Evolutionary conservation across 108 stramenopile genomes (phyloP), one percentile per base, ranked within the genome.

Genomic region (Skeletonema tropicum): DNA sequence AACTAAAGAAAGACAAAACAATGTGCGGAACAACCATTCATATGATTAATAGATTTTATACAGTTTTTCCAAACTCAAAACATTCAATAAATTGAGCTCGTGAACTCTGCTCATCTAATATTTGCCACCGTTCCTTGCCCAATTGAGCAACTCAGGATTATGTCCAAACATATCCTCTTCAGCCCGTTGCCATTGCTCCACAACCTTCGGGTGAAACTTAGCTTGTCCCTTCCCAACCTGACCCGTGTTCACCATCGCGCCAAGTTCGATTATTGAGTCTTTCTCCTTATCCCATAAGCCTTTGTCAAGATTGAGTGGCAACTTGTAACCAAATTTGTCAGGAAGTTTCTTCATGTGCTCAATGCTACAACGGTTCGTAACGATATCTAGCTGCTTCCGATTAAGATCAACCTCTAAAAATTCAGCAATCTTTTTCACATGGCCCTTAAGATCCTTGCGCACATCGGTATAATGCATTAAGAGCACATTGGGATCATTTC

Each of bases 401-500:
- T 70, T 69, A 6, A 85, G 77, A 3, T 77, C 60, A 3, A 85
- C 77, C 17, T 60, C 77, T 6, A 77, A 29, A 58, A 85, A 85
- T 19, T 77, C 42, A 36, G 85, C 80, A 66, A 85, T 64, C 39
- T 82, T 85, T 1, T 36, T 13, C 3, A 85, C 73, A 68, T 55
- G 25, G 38, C 75, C 81, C 36, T 45, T 59, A 1, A 82, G 57
- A 70, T 85, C 85, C 35, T 70, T 73, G 12, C 66, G 59, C 12
- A 76, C 79, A 55, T 85, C 67, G 23, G 76, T 17, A 45, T 85
- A 85, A 65, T 85, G 85, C 33, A 85, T 19, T 13, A 82, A 59
- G 8, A 85, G 33, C 12, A 85, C 85, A 75, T 85, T 85, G 0
- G 71, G 59, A 41, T 85, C 85, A 58, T 79, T 61, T 26, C 71